Percentiles rank a stretch among this genome's conserved stretches.
phyloP scores from a whole-genome alignment of 257 asterid genomes.

The Salvia rosmarinus region DNA sequence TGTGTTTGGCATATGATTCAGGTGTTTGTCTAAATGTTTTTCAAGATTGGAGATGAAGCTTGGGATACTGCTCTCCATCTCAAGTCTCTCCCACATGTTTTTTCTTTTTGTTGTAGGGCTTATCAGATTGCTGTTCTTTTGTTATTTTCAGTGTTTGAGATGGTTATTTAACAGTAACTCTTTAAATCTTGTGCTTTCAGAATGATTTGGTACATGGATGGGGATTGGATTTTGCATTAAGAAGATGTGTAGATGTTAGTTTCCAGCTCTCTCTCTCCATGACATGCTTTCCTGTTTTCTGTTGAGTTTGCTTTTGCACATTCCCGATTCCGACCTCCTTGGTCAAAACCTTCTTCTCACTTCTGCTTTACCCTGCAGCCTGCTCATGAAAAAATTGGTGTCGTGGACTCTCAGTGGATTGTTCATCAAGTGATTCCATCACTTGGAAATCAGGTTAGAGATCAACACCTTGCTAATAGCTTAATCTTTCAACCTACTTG shows the following conservation, averaged over 20 bases:
- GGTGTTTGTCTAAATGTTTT: constrained; percentile 55
- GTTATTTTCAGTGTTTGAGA: constrained; percentile 15
- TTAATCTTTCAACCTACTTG: not conserved
- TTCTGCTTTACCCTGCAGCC: constrained; percentile 59
- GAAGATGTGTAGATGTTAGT: constrained; percentile 92
- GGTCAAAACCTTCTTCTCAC: constrained; percentile 24
- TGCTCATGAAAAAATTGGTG: constrained; percentile 96
- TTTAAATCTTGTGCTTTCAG: constrained; percentile 45
- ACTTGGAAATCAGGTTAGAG: constrained; percentile 91
- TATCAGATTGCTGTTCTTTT: constrained; percentile 16
- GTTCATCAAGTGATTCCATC: constrained; percentile 99
- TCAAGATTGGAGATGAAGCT: too few species aligned
- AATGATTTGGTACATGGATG: constrained; percentile 99
- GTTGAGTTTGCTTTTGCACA: not conserved
- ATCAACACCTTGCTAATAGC: constrained; percentile 17
- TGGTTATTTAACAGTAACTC: constrained; percentile 20
- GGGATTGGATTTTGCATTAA: constrained; percentile 97
- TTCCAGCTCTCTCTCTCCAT: constrained; percentile 37
- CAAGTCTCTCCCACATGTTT: not conserved
- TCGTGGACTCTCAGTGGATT: constrained; percentile 97
- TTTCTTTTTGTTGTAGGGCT: not conserved
- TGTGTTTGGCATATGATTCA: constrained; percentile 99
- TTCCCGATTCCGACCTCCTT: not conserved
- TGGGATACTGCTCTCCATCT: constrained; percentile 18
- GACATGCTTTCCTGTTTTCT: not conserved